Evolutionary conservation across 1,284 basidiomycete species (phyloP), one percentile per base, ranked within the genome.

Genomic region (Ustilago trichophora): DNA sequence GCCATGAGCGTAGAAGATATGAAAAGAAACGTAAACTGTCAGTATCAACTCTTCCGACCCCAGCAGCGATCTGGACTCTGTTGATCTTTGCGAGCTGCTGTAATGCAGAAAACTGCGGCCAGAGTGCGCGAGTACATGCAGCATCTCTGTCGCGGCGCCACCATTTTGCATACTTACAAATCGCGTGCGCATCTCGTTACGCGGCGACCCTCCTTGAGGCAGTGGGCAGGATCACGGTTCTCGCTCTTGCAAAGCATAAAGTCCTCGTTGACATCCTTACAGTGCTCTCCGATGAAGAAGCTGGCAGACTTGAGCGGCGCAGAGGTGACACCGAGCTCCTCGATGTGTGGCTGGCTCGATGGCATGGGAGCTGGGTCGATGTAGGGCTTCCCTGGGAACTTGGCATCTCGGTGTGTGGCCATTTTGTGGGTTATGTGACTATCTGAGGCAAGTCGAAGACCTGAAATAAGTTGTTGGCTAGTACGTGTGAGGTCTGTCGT

Each of bases 221-320:
- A 99, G 83, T 96, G 92, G 29, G 83, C 92, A 12, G 96, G 92
- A 81, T 97, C 89, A 52, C 87, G 86, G 81, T 87, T 90, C 85
- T 98, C 93, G 42, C 87, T 85, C 85, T 98, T 98, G 88, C 96
- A 98, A 54, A 98, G 90, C 93, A 99, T 97, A 80, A 98, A 98
- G 85, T 99, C 95, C 94, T 94, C 96, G 84, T 97, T 98, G 85
- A 90, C 95, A 60, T 93, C 91, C 84, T 93, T 92, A 87, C 95
- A 98, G 82, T 92, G 88, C 46, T 91, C 89, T 31, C 93, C 96
- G 81, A 98, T 90, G 85, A 98, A 98, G 87, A 98, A 98, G 12
- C 92, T 90, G 4, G 95, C 93, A 72, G 90, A 92, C 86, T 98
- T 98, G 76, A 98, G 85, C 5, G 96, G 96, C 49, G 90, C 96